Conservation (phyloP, 2,329 filamentous ascomycete genomes). For the Exophiala aquamarina region DNA sequence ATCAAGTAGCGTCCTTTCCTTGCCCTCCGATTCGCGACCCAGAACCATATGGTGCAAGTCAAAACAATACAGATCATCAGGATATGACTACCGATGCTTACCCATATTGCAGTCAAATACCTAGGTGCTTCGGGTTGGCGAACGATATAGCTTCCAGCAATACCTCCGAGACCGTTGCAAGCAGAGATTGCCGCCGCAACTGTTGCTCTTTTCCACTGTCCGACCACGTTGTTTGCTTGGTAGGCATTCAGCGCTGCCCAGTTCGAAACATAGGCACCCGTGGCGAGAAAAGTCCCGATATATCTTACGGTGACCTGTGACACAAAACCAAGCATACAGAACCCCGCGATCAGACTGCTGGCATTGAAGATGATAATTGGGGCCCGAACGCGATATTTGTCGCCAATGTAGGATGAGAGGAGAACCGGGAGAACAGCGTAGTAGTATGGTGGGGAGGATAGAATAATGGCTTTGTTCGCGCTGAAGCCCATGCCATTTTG, state of each 20-base stretch:
- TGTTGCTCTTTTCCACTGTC: constrained; percentile 64
- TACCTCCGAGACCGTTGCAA: constrained; percentile 63
- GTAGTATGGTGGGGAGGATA: constrained; percentile 68
- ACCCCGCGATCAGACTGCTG: constrained; percentile 61
- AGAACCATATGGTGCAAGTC: constrained; percentile 25
- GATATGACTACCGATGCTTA: constrained; percentile 55
- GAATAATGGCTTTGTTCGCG: constrained; percentile 56
- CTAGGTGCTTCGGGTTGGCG: constrained; percentile 59
- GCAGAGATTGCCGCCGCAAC: constrained; percentile 61
- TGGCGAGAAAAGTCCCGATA: constrained; percentile 64
- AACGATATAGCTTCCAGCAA: constrained; percentile 67
- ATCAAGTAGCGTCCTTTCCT: constrained; percentile 16
- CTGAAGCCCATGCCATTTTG: constrained; percentile 57
- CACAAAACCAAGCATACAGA: constrained; percentile 65
- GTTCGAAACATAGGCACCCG: constrained; percentile 67
- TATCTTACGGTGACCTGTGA: constrained; percentile 61
- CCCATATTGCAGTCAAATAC: constrained; percentile 67
- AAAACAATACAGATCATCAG: constrained; percentile 27
- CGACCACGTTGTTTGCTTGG: constrained; percentile 62
- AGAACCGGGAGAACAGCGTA: constrained; percentile 65
- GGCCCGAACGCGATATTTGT: constrained; percentile 60
- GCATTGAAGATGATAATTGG: constrained; percentile 67
- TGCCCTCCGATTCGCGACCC: constrained; percentile 23
- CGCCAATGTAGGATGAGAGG: constrained; percentile 62
- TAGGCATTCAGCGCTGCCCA: constrained; percentile 67